Conservation (phyloP, 768 basidiomycete species). For the Boletus barrowsii region DNA sequence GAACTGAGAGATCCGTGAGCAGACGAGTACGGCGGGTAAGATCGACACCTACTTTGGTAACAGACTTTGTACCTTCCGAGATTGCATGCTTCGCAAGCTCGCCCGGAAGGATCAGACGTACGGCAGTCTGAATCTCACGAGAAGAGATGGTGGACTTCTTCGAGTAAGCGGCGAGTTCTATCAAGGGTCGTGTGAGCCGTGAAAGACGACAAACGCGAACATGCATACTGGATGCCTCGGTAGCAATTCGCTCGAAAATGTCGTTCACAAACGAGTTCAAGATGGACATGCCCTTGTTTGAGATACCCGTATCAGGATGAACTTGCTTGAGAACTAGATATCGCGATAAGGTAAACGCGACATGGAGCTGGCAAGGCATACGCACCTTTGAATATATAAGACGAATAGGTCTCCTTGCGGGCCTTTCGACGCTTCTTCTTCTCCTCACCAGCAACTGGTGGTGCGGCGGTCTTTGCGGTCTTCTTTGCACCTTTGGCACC, state of each 20-base stretch:
- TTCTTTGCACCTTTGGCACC: slow-evolving; percentile 79
- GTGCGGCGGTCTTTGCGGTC: slow-evolving; percentile 52
- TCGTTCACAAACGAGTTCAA: slow-evolving; percentile 96
- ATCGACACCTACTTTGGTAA: slow-evolving; percentile 64
- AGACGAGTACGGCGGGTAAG: neutral
- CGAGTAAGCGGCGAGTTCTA: slow-evolving; percentile 94
- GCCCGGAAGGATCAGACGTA: slow-evolving; percentile 94
- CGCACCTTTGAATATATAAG: slow-evolving; percentile 89
- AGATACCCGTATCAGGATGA: slow-evolving; percentile 98
- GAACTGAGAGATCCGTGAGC: slow-evolving; percentile 45
- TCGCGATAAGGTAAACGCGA: neutral
- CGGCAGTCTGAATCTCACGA: slow-evolving; percentile 96
- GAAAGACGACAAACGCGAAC: neutral
- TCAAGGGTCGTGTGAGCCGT: neutral
- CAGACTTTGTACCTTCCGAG: slow-evolving; percentile 91
- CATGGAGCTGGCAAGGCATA: neutral
- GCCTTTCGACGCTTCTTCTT: slow-evolving; percentile 89
- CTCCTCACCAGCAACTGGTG: slow-evolving; percentile 58
- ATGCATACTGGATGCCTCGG: slow-evolving; percentile 78
- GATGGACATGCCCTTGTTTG: slow-evolving; percentile 98
- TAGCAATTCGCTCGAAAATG: slow-evolving; percentile 91
- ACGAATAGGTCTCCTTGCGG: slow-evolving; percentile 90
- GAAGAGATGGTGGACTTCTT: slow-evolving; percentile 99
- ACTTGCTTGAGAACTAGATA: slow-evolving; percentile 87
- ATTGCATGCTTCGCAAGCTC: slow-evolving; percentile 75